Evolutionary conservation across 2,329 filamentous ascomycete species (phyloP).

Genomic region (Fusarium setosum): DNA sequence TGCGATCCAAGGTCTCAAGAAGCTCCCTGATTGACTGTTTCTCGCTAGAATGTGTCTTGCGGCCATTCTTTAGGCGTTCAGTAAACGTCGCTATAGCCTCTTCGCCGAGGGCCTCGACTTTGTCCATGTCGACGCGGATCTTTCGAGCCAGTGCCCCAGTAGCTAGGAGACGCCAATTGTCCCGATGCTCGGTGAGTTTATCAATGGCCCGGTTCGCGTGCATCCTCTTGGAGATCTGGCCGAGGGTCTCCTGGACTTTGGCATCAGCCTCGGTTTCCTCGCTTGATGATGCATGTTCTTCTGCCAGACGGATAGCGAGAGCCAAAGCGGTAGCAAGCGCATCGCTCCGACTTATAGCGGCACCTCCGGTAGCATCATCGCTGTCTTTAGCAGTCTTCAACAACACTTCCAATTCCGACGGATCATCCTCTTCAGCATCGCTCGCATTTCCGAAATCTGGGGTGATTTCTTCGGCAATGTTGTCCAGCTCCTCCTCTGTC

Average conservation of each 20-base stretch:
- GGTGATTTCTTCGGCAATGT: background rate
- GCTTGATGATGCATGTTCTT: constrained; percentile 2
- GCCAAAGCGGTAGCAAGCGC: constrained; percentile 11
- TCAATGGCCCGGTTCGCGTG: background rate
- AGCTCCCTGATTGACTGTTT: constrained; percentile 16
- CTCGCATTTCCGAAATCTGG: background rate
- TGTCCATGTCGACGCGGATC: constrained; percentile 17
- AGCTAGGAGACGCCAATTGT: constrained; percentile 19
- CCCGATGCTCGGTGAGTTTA: constrained; percentile 6
- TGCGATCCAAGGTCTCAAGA: constrained; percentile 13
- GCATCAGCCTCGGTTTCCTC: constrained; percentile 10
- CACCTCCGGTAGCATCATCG: background rate
- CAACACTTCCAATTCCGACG: background rate
- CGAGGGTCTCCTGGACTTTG: constrained; percentile 22
- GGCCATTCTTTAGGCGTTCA: constrained; percentile 17
- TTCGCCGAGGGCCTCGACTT: constrained; percentile 6
- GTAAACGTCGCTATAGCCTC: constrained; percentile 17
- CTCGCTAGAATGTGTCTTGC: constrained; percentile 11
- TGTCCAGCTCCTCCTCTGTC: background rate
- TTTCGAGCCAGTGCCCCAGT: constrained; percentile 23
- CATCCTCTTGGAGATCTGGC: constrained; percentile 1
- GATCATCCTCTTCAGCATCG: background rate
- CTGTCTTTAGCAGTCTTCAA: background rate
- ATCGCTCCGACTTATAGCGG: background rate
- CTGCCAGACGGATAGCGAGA: constrained; percentile 13